Evolutionary conservation across 768 basidiomycete species (phyloP).

Genomic region (Ramaria sp.): DNA sequence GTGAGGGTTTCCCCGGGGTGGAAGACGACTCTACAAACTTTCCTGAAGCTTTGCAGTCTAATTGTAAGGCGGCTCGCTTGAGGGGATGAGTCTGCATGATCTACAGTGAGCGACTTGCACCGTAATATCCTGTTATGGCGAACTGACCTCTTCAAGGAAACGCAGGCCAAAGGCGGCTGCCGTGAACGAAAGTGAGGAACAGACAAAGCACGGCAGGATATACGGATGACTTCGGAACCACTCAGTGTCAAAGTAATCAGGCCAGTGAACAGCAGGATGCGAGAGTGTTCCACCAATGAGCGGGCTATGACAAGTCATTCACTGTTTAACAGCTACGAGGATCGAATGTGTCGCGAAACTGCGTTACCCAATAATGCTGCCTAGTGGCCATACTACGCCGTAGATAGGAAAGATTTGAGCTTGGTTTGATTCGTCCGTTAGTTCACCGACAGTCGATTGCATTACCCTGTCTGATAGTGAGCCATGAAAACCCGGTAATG

Average conservation of each 20-base stretch:
- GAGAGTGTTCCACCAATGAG: slow-evolving; percentile 53
- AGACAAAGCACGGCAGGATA: slow-evolving; percentile 48
- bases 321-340: slow-evolving; percentile 2
- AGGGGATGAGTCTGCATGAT: slow-evolving; percentile 35
- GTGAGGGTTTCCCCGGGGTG: neutral
- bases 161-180: slow-evolving; percentile 35
- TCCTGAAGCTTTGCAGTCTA: neutral
- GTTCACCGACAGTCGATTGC: slow-evolving; percentile 52
- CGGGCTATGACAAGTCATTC: slow-evolving; percentile 29
- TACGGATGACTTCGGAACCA: slow-evolving; percentile 46
- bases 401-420: slow-evolving; percentile 49
- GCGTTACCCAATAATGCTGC: slow-evolving; percentile 43
- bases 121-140: no score
- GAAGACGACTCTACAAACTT: neutral
- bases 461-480: slow-evolving; percentile 29
- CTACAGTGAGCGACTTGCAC: neutral
- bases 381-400: slow-evolving; percentile 51
- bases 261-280: slow-evolving; percentile 42
- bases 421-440: slow-evolving; percentile 56
- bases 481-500: neutral
- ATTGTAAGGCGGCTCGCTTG: slow-evolving; percentile 20
- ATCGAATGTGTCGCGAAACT: slow-evolving; percentile 3
- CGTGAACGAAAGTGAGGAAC: slow-evolving; percentile 31
- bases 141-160: slow-evolving; percentile 46
- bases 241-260: slow-evolving; percentile 30